These are phyloP conservation scores for Salix viminalis DNA, from an alignment of 345 rosid genomes.

Conservation along the genomic window DNA sequence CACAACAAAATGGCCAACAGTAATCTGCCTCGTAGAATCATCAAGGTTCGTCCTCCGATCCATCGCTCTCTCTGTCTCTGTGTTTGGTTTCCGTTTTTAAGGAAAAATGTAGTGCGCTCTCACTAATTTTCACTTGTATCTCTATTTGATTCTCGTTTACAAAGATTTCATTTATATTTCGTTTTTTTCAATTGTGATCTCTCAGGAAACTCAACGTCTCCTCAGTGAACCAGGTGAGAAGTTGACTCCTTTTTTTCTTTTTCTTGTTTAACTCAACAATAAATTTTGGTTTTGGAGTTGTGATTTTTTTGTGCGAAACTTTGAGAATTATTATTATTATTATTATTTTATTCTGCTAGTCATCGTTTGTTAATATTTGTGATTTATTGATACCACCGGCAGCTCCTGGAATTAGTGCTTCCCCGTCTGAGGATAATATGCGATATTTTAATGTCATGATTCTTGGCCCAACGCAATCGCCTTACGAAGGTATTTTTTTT, in stretches of 20 bases:
- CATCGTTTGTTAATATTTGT: conserved; percentile 8
- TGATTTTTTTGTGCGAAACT: background rate
- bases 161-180: background rate
- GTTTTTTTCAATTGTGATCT: background rate
- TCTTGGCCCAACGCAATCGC: conserved; percentile 95
- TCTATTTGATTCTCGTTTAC: background rate
- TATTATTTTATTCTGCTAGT: background rate
- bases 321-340: background rate
- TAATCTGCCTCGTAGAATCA: conserved; percentile 92
- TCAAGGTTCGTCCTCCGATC: conserved; percentile 54
- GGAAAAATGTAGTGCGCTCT: background rate
- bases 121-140: background rate
- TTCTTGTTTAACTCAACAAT: background rate
- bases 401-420: conserved; percentile 98
- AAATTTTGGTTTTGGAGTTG: background rate
- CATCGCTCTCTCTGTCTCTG: background rate
- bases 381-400: conserved; percentile 16
- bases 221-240: conserved; percentile 92
- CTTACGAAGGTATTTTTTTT: conserved; percentile 75
- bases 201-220: conserved; percentile 95
- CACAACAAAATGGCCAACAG: conserved; percentile 64
- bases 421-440: conserved; percentile 96
- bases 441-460: conserved; percentile 93
- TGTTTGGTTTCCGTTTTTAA: background rate
- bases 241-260: background rate